Base-by-base conservation (phyloP, 306 rosid genomes). In the Psophocarpus tetragonolobus region DNA sequence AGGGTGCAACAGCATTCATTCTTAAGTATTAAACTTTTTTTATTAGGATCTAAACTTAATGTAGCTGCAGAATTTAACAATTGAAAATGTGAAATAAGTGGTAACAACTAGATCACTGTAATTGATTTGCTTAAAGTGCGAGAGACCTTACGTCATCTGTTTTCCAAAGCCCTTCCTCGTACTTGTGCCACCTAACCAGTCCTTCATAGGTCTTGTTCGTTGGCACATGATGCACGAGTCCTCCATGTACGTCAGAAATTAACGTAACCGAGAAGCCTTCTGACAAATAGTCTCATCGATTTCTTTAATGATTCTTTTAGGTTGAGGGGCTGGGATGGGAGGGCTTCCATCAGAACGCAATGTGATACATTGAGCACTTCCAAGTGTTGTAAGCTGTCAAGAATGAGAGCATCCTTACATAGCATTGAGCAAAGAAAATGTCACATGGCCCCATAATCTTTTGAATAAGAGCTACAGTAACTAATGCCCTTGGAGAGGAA, bases 381-480 rank as follows among this genome's bases (percentile, higher is more conserved):
- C 4, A 92, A 77, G 80, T 84, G 68, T 15, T 63, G 65, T 10
- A 92, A 62, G 74, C 60, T 73, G 20, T 90, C 95, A 62, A 92
- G 50, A 81, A 88, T 77, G 42, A 90, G 89, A 39, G 38, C 89
- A 17, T 90, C 93, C 83, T 63, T 88, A 1, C 57, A 39, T 23
- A 92, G 74, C 26, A 18, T 68, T 5, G 95, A 80, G 71, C 93
- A 15, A 87, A 90, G 30, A 36, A 68, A 7, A 47, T 32, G 54
- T 92, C 91, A 73, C 87, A 92, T 17, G 95, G 95, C 20, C 97
- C 97, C 97, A 92, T 90, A 71, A 92, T 85, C 88, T 92, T 92
- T n/a, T 95, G 97, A 82, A 95, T 86, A 72, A 95, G 86, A 15
- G 92, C 94, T 1, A 84, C 78, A 68, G 88, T 85, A 70, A 95